Conservation (phyloP, 2,329 filamentous ascomycete species). For the Iodosphaeria phyllophila region DNA sequence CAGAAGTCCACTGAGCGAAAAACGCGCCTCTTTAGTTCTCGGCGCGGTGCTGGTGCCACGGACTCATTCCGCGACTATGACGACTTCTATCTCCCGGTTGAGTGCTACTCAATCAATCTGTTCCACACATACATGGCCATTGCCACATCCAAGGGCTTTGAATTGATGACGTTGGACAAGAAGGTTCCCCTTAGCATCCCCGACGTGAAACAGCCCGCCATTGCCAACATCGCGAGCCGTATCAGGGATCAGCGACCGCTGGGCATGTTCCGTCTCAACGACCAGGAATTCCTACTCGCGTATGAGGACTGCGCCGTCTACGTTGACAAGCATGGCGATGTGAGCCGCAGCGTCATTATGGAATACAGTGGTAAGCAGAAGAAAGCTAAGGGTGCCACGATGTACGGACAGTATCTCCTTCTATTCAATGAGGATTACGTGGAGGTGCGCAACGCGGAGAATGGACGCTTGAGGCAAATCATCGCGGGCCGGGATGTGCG, state of each 20-base stretch:
- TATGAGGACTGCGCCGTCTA: constrained; percentile 97
- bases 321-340: constrained; percentile 94
- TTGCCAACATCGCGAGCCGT: constrained; percentile 68
- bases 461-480: constrained; percentile 81
- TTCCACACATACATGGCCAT: constrained; percentile 92
- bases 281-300: constrained; percentile 79
- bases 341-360: constrained; percentile 88
- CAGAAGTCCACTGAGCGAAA: constrained; percentile 82
- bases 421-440: constrained; percentile 95
- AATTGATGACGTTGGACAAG: constrained; percentile 92
- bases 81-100: constrained; percentile 93
- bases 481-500: constrained; percentile 82
- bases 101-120: constrained; percentile 87
- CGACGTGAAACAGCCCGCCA: constrained; percentile 59
- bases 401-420: constrained; percentile 81
- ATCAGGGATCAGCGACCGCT: constrained; percentile 71
- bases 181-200: constrained; percentile 91
- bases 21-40: constrained; percentile 43
- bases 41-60: constrained; percentile 48
- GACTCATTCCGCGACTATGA: constrained; percentile 98
- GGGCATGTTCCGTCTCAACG: constrained; percentile 90
- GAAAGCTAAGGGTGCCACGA: constrained; percentile 64
- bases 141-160: constrained; percentile 78
- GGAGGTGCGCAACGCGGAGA: constrained; percentile 91
- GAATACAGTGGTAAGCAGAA: constrained; percentile 85